Base-by-base conservation (phyloP, 345 rosid species). In the Melaleuca quinquenervia region DNA sequence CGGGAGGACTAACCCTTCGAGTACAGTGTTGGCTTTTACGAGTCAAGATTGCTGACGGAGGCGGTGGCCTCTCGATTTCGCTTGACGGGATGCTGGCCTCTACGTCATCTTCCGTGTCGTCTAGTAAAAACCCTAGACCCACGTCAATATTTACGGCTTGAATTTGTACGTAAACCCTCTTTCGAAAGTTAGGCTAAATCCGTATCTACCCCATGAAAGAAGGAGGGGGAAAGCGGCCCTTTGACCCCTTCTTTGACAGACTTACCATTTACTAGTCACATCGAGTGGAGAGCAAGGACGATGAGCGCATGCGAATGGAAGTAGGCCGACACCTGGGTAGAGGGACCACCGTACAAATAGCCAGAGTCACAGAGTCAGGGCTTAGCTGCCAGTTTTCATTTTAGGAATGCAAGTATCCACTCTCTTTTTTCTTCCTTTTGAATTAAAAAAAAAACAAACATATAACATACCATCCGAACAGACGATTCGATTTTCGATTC, bases 1-100 rank as follows among this genome's bases (percentile, higher is more conserved):
- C 96, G 78, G 93, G 88, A 82, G 97, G 96, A 85, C 98, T 94
- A 91, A 94, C 91, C 91, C 87, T 85, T 91, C 53, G 92, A 92
- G 89, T 93, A 92, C 76, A 95, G 85, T 11, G 95, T 94, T 13
- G 92, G 85, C 88, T 92, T n/a, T n/a, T 93, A n/a, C 89, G 87
- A 26, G 90, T 85, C 85, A 11, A 70, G 78, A 29, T 64, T 29
- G 44, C 22, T 1, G 6, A 62, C 1, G 41, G 27, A 15, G 41
- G 36, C 36, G 41, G 44, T 62, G 75, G 5, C 21, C 44, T 6
- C 75, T 15, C 15, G 44, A 11, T 62, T 64, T 64, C 45, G 41
- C 75, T 32, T 9, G 41, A 18, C 1, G 0, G 0, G 32, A 45
- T 32, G 78, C 45, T 32, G n/a, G n/a, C n/a, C 58, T 54, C 9